A percentile compares a stretch with the other conserved stretches of the same genome.
These are phyloP conservation scores for Balansia obtecta DNA, from an alignment of 2,329 filamentous ascomycete genomes.

Conservation along the genomic window DNA sequence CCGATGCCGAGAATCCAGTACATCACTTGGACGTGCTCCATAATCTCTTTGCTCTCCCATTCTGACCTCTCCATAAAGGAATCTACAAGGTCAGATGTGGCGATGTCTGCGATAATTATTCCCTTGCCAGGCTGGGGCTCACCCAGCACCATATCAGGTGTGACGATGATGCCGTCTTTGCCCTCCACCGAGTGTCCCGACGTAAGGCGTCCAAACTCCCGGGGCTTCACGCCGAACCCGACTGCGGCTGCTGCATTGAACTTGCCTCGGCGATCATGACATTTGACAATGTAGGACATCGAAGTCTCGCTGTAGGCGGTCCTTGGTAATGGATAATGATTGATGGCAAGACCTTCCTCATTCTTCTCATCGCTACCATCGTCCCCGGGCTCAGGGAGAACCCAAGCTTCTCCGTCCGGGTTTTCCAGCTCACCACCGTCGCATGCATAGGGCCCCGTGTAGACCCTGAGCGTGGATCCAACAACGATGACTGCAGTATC, in stretches of 20 bases:
- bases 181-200: constrained; percentile 50
- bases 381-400: constrained; percentile 13
- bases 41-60: constrained; percentile 52
- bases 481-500: constrained; percentile 44
- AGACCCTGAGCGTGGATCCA: constrained; percentile 53
- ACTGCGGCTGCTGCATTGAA: constrained; percentile 58
- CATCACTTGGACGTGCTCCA: constrained; percentile 53
- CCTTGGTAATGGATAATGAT: constrained; percentile 42
- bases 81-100: constrained; percentile 56
- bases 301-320: constrained; percentile 54
- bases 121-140: constrained; percentile 55
- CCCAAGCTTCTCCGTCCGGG: constrained; percentile 16
- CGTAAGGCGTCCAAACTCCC: constrained; percentile 47
- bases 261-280: constrained; percentile 64
- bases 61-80: constrained; percentile 59
- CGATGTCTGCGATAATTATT: constrained; percentile 70
- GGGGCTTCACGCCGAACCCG: constrained; percentile 47
- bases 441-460: constrained; percentile 45
- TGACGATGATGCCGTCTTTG: constrained; percentile 55
- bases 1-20: constrained; percentile 72
- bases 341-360: constrained; percentile 12
- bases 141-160: constrained; percentile 76
- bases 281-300: constrained; percentile 78
- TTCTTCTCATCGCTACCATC: constrained; percentile 6
- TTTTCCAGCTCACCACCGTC: constrained; percentile 10